Percentiles rank a stretch among this genome's conserved stretches.
Evolutionary conservation across 176 grass and related monocot species (phyloP).

Genomic region (Otatea glauca): DNA sequence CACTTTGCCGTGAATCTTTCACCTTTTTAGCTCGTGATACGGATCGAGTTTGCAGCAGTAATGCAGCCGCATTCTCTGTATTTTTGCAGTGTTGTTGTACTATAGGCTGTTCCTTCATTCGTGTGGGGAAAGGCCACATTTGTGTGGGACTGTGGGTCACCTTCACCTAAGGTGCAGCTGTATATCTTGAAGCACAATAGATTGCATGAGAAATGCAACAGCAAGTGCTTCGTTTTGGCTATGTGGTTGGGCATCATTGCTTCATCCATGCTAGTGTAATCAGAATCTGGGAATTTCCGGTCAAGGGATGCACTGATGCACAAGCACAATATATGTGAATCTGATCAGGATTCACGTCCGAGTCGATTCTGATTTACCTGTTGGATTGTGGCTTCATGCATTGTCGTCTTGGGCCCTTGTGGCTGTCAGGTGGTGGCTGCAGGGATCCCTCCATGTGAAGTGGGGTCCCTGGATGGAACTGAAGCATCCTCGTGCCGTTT

Average conservation of each 20-base stretch:
- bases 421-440: constrained; percentile 22
- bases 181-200: neutral
- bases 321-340: constrained; percentile 5
- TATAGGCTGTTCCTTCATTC: neutral
- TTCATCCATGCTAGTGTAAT: neutral
- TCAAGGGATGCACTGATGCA: neutral
- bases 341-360: neutral
- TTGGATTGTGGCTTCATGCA: constrained; percentile 7
- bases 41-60: constrained; percentile 30
- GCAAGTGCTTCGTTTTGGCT: neutral
- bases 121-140: neutral
- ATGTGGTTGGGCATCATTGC: neutral
- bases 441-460: constrained; percentile 18
- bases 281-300: neutral
- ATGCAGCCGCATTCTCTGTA: neutral
- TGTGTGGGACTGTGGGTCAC: neutral
- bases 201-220: neutral
- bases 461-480: neutral
- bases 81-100: constrained; percentile 15
- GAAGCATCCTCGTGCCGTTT: neutral
- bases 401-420: constrained; percentile 2
- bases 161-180: constrained; percentile 8
- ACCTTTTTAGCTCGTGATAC: constrained; percentile 33
- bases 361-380: constrained; percentile 17
- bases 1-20: constrained; percentile 31